Evolutionary conservation across 2,329 filamentous ascomycete species (phyloP).

Genomic region (Coniella lustricola): DNA sequence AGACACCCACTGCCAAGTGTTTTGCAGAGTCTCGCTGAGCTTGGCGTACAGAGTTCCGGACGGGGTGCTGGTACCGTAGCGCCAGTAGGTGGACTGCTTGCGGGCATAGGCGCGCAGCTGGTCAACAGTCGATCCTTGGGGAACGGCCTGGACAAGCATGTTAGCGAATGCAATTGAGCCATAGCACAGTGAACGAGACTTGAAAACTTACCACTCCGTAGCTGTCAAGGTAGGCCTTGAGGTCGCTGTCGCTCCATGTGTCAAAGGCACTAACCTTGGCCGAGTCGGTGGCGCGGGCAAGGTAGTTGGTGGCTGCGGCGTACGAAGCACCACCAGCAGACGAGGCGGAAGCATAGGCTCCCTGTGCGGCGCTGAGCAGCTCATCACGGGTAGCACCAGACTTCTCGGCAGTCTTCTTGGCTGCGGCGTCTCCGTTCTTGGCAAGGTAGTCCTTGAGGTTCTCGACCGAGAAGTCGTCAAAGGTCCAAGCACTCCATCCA

Average conservation of each 20-base stretch:
- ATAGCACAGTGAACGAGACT: neutral
- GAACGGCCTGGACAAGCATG: constrained; percentile 36
- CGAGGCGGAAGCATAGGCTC: constrained; percentile 53
- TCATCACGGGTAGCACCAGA: constrained; percentile 65
- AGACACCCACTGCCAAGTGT: constrained; percentile 45
- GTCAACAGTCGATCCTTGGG: constrained; percentile 61
- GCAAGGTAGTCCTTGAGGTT: constrained; percentile 57
- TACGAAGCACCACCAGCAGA: constrained; percentile 49
- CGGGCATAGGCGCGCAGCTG: constrained; percentile 65
- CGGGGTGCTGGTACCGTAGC: constrained; percentile 64
- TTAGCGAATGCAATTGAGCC: constrained; percentile 16
- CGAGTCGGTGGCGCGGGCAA: constrained; percentile 56
- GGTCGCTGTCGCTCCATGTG: constrained; percentile 64
- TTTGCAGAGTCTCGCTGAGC: constrained; percentile 42
- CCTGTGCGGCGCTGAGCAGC: constrained; percentile 57
- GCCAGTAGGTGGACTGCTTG: constrained; percentile 69
- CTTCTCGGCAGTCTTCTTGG: constrained; percentile 54
- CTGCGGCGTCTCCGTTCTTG: constrained; percentile 45
- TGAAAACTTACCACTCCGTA: constrained; percentile 55
- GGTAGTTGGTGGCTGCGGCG: constrained; percentile 65
- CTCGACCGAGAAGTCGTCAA: constrained; percentile 67
- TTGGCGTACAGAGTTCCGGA: constrained; percentile 60
- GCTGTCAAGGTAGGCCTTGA: constrained; percentile 74
- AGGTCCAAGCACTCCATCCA: constrained; percentile 68
- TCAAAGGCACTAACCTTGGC: constrained; percentile 64